Conservation (phyloP, 148 eudicot species). For the Nyssa sinensis region DNA sequence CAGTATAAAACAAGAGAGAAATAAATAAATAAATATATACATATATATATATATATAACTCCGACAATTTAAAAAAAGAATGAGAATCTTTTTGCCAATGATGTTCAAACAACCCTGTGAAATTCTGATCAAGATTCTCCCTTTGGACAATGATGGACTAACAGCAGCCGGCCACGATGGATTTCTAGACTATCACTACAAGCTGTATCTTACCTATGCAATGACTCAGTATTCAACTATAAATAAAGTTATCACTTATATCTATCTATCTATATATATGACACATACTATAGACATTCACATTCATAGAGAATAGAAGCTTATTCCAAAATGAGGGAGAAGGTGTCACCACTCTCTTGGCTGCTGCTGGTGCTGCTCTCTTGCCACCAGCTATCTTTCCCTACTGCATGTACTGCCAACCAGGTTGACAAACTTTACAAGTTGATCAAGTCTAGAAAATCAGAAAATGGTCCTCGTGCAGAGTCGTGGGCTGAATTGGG, state of each 20-base stretch:
- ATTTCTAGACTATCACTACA: neutral
- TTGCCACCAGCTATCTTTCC: neutral
- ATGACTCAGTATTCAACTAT: neutral
- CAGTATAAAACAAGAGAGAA: neutral
- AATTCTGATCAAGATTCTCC: neutral
- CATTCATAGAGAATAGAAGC: too few species aligned
- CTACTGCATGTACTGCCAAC: neutral
- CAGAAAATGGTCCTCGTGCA: neutral
- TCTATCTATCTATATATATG: neutral
- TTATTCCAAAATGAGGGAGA: neutral
- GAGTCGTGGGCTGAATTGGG: neutral
- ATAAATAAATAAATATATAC: too few species aligned
- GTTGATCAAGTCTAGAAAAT: slow-evolving; percentile 1
- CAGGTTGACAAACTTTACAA: slow-evolving; percentile 7
- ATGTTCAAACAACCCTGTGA: neutral
- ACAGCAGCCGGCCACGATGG: neutral
- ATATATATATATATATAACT: too few species aligned
- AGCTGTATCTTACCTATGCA: neutral
- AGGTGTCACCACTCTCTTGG: neutral
- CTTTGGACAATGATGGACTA: neutral
- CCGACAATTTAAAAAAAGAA: neutral
- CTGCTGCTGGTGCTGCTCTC: neutral
- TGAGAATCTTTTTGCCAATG: neutral
- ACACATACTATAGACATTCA: neutral
- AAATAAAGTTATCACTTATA: neutral